Base-by-base conservation (phyloP, 768 basidiomycete genomes). In the Trametes punicea region DNA sequence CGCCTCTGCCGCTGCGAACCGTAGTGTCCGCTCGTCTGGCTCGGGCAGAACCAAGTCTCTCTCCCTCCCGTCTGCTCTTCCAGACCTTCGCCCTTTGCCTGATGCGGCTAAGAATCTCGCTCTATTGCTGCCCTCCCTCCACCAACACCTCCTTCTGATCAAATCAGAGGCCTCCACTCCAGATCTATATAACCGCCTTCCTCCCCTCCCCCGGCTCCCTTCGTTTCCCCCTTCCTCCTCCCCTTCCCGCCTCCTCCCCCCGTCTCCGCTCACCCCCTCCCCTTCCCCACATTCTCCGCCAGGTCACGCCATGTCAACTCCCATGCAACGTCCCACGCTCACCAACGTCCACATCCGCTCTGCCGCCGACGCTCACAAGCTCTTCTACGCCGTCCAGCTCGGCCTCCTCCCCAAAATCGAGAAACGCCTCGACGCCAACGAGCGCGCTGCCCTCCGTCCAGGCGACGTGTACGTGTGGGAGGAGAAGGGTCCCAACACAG, bases 321-420 rank as follows among this genome's bases (percentile, higher is more conserved):
- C 63, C 68, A 85, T 83, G 79, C 89, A 92, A 66, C 80, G 78
- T 57, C 89, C 89, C 40, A 91, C 89, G 33, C 86, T 84, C 68
- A 78, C 72, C 47, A 82, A 85, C 63, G 73, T 84, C 53, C 87
- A 88, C 66, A 88, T 91, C 63, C 85, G 88, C 61, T 87, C 86
- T 33, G 83, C 82, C 26, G 77, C 79, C 50, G 90, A 91, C 69
- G 88, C 88, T 2, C 90, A 90, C 70, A 87, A 83, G 68, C 85
- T 92, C 65, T 91, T 91, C 71, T 83, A 79, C 62, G 89, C 83
- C 23, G 77, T 90, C 51, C 81, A 83, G 52, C 75, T 76, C 51
- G 83, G 82, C 39, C 58, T 78, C 21, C 76, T 92, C 45, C 80
- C 80, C 55, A 85, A 90, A 80, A 84, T 92, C 62, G 84, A 85